Base-by-base conservation (phyloP, 2,329 filamentous ascomycete genomes). In the Pseudopyricularia javanii region DNA sequence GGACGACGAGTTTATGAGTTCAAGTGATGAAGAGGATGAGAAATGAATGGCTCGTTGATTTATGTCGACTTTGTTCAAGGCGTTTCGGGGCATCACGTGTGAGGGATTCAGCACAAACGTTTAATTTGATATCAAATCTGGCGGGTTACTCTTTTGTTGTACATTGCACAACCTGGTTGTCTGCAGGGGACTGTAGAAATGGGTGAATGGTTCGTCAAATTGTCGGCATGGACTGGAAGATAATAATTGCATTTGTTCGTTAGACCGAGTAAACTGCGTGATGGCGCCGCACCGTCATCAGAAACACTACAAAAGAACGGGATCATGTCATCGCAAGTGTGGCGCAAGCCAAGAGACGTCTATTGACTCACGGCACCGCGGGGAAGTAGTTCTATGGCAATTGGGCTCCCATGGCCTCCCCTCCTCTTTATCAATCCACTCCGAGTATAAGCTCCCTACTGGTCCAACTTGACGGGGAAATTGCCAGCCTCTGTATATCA, bases 1-100 rank as follows among this genome's bases (percentile, higher is more conserved):
- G 33, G 84, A 88, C 52, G 85, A 90, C 48, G 83, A 87, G 60
- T 85, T 84, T 57, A 81, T 85, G 78, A 85, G 81, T 59, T 82
- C 78, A 9, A 78, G 79, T 51, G 78, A 83, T n/a, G 81, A 83
- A 33, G 75, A 78, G 12, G 69, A 71, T 6, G 66, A 70, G 20
- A 45, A 45, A 22, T 45, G 24, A 14, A 24, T 15, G 12, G 20
- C 5, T 14, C 9, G 12, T 20, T 14, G 3, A 8, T 15, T 6
- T 26, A 14, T 45, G 12, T 24, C 22, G 20, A 12, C 17, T 24
- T 45, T 45, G 22, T 15, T n/a, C 8, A 26, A 24, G 40, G 40
- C 40, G 40, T 45, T 45, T 26, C 3, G 40, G 40, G 40, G 9
- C 22, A 26, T 24, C 12, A 45, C 20, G 7, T 45, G 22, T 45